Evolutionary conservation across 192 early-diverging fungal genomes (phyloP).

Genomic region (Oehlia diaphana): DNA sequence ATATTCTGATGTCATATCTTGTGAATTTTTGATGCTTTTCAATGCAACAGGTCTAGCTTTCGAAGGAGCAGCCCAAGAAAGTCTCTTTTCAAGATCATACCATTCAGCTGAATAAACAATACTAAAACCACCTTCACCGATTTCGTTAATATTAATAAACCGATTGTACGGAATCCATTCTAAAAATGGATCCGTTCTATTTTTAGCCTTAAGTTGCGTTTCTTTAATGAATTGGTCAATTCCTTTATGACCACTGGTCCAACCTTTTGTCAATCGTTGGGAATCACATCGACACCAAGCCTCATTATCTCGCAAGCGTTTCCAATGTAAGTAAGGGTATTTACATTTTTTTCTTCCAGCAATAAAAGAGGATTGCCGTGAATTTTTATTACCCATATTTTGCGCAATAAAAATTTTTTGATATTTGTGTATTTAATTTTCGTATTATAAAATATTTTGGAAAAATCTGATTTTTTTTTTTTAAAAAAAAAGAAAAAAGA

Average conservation of each 20-base stretch:
- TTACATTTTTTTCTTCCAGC: not conserved
- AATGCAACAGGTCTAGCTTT: slow-evolving; percentile 11
- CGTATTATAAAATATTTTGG: too few species aligned
- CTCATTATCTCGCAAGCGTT: not conserved
- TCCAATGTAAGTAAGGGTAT: slow-evolving; percentile 15
- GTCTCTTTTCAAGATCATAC: slow-evolving; percentile 3
- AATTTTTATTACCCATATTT: not conserved
- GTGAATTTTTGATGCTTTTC: slow-evolving; percentile 3
- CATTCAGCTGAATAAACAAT: slow-evolving; percentile 15
- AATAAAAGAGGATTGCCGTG: not conserved
- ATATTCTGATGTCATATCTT: not conserved
- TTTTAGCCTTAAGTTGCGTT: not conserved
- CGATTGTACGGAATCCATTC: slow-evolving; percentile 21
- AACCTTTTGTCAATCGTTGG: not conserved
- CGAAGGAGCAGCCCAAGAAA: not conserved
- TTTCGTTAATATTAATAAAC: slow-evolving; percentile 13
- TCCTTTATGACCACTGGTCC: not conserved
- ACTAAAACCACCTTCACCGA: slow-evolving; percentile 23
- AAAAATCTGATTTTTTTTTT: too few species aligned
- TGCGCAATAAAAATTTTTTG: not conserved
- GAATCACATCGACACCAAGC: slow-evolving; percentile 14
- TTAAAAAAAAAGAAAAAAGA: too few species aligned
- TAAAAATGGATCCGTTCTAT: slow-evolving; percentile 5
- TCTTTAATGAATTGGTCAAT: slow-evolving; percentile 18
- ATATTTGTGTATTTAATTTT: too few species aligned